These are phyloP conservation scores for Mrakia hoshinonis DNA, from an alignment of 768 basidiomycete species.

Conservation along the genomic window DNA sequence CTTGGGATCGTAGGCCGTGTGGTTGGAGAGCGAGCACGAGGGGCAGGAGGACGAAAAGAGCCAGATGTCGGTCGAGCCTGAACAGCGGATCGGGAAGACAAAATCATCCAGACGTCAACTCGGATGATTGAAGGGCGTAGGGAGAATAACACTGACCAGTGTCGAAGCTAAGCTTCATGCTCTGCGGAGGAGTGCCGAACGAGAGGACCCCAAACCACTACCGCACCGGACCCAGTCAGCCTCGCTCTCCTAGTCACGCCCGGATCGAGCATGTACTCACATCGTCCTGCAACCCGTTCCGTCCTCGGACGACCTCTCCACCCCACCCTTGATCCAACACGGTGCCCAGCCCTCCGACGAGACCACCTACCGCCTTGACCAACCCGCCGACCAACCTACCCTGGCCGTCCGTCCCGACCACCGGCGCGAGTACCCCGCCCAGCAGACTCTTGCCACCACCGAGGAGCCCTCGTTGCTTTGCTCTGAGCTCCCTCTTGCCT, in stretches of 20 bases:
- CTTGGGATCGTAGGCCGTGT: not conserved
- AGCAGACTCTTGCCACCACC: too few relatives aligned
- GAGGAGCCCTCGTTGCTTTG: too few relatives aligned
- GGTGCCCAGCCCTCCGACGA: not conserved
- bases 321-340: constrained; percentile 4
- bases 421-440: too few relatives aligned
- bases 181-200: not conserved
- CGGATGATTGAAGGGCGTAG: not conserved
- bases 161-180: constrained; percentile 15
- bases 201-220: not conserved
- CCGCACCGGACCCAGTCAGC: too few relatives aligned
- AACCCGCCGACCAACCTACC: not conserved
- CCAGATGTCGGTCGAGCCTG: constrained; percentile 17
- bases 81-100: not conserved
- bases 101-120: not conserved
- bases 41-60: constrained; percentile 1
- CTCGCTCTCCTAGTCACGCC: not conserved
- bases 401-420: too few relatives aligned
- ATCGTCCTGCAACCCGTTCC: not conserved
- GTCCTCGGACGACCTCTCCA: not conserved
- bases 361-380: not conserved
- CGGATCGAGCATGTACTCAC: not conserved
- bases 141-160: not conserved
- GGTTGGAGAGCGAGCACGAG: constrained; percentile 11
- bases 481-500: too few relatives aligned